phyloP scores from a whole-genome alignment of 2,329 filamentous ascomycete species.

The Aspergillus felis region DNA sequence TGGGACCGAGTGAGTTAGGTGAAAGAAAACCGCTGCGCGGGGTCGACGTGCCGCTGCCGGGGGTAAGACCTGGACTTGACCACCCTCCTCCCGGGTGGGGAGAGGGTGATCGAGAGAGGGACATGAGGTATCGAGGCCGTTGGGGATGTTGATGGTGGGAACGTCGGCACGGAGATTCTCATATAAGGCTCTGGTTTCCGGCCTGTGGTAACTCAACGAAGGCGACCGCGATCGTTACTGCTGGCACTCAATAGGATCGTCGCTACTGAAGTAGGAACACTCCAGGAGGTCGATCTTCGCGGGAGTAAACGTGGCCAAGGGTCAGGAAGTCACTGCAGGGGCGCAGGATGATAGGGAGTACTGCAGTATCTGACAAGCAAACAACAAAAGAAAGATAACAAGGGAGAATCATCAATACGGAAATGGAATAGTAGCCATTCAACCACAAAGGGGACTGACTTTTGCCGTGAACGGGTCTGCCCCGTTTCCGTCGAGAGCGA shows the following conservation, averaged over 20 bases:
- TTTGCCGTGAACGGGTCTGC: background rate
- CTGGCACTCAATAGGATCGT: background rate
- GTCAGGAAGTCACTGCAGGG: background rate
- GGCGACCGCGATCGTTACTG: background rate
- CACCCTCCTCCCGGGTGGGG: constrained; percentile 81
- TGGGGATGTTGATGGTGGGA: constrained; percentile 27
- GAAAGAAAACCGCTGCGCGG: constrained; percentile 48
- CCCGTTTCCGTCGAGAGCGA: background rate
- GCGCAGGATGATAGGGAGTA: background rate
- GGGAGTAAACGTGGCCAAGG: background rate
- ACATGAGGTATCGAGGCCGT: constrained; percentile 64
- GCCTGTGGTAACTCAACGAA: background rate
- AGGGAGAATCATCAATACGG: background rate
- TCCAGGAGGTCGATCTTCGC: background rate
- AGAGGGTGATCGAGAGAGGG: constrained; percentile 81
- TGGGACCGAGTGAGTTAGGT: constrained; percentile 19
- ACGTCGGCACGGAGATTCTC: background rate
- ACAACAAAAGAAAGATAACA: background rate
- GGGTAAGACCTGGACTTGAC: constrained; percentile 75
- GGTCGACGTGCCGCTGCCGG: constrained; percentile 67
- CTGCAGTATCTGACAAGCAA: background rate
- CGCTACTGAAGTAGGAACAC: background rate
- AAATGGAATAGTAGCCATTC: background rate
- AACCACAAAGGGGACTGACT: background rate
- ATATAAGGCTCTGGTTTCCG: background rate